These are phyloP conservation scores for Salix caprea DNA, from an alignment of 345 rosid species.

Conservation along the genomic window DNA sequence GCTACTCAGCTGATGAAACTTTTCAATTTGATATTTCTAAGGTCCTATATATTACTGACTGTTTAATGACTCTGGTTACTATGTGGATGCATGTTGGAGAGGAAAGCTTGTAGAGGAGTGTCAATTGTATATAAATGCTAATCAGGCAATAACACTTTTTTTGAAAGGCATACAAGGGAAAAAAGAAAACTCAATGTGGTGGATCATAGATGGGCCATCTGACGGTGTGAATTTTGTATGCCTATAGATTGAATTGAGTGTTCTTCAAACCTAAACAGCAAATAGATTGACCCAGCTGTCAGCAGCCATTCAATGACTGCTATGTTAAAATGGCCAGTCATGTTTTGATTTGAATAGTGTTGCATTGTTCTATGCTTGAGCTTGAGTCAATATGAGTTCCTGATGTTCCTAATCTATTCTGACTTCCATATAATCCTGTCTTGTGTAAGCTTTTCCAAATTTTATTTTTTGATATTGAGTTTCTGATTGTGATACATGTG, in stretches of 20 bases:
- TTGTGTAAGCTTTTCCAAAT: background rate
- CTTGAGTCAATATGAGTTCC: background rate
- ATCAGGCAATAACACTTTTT: background rate
- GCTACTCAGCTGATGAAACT: background rate
- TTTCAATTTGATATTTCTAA: background rate
- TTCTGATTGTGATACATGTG: background rate
- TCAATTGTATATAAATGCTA: background rate
- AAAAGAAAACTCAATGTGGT: background rate
- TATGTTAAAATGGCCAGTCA: background rate
- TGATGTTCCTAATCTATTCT: background rate
- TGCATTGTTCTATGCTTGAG: background rate
- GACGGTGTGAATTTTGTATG: background rate
- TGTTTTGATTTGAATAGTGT: background rate
- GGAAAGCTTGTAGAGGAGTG: background rate
- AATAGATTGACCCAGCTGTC: background rate
- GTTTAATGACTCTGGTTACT: background rate
- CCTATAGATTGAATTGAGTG: background rate
- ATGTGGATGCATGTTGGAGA: background rate
- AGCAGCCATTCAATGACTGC: background rate
- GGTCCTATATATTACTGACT: background rate
- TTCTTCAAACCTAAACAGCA: background rate
- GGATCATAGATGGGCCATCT: background rate
- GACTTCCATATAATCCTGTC: background rate
- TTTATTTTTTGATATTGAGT: background rate
- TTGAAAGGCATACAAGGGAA: background rate